phyloP scores from a whole-genome alignment of 106 monocot species.

The Platanthera zijinensis region DNA sequence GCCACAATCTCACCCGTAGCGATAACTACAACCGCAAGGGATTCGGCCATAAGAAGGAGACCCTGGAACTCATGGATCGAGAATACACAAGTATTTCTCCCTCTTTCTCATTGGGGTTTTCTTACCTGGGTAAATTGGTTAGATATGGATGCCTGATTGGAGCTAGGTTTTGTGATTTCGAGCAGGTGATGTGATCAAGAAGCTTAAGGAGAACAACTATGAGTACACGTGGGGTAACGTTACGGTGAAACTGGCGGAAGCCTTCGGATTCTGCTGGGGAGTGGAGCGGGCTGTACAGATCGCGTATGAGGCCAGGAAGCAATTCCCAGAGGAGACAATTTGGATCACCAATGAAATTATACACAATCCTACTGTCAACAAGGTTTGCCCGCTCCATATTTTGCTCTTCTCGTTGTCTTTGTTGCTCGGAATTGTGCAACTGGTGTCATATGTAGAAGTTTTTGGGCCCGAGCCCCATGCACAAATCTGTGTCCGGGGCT shows the following conservation, averaged over 20 bases:
- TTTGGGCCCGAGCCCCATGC: too few species aligned
- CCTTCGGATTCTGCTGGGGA: slow-evolving; percentile 99
- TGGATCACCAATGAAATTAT: slow-evolving; percentile 99
- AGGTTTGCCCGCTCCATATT: slow-evolving; percentile 24
- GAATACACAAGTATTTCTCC: slow-evolving; percentile 75
- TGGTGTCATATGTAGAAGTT: too few species aligned
- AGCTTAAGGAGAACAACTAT: slow-evolving; percentile 76
- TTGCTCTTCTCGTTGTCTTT: background rate
- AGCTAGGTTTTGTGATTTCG: background rate
- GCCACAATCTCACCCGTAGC: slow-evolving; percentile 80
- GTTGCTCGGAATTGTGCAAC: too few species aligned
- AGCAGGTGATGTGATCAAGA: slow-evolving; percentile 87
- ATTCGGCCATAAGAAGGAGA: slow-evolving; percentile 90
- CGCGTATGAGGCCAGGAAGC: slow-evolving; percentile 94
- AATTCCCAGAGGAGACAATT: slow-evolving; percentile 82
- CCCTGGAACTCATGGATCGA: slow-evolving; percentile 70
- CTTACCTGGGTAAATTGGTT: background rate
- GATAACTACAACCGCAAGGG: slow-evolving; percentile 96
- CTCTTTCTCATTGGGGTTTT: slow-evolving; percentile 1
- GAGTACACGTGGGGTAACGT: slow-evolving; percentile 89
- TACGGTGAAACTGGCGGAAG: slow-evolving; percentile 87
- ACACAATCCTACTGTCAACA: slow-evolving; percentile 90
- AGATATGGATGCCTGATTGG: background rate
- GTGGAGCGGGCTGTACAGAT: slow-evolving; percentile 97
- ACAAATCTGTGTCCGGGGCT: too few species aligned